Conservation (phyloP, 2,329 filamentous ascomycete species). For the Amesomyces nigricolor region DNA sequence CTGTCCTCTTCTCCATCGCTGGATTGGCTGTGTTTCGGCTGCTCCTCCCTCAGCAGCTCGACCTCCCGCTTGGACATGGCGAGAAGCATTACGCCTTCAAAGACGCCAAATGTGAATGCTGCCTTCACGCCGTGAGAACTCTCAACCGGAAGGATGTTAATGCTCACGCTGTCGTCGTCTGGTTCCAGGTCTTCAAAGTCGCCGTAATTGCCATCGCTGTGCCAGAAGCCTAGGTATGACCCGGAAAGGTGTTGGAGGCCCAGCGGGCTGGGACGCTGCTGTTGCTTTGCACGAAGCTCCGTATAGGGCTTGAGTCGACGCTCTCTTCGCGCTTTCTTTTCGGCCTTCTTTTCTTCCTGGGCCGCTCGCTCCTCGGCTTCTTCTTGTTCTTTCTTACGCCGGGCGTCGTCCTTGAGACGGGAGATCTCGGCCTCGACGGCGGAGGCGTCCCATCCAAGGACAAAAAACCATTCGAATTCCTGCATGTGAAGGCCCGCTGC, state of each 20-base stretch:
- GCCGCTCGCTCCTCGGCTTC: neutral
- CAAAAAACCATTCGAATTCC: neutral
- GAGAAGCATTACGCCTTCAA: conserved; percentile 12
- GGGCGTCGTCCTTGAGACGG: neutral
- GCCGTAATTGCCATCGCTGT: neutral
- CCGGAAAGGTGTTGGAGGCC: neutral
- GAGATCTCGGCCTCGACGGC: neutral
- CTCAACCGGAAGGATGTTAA: conserved; percentile 5
- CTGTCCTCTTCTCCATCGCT: neutral
- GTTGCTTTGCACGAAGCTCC: neutral
- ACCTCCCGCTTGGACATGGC: neutral
- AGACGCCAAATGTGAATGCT: neutral
- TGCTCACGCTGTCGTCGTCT: neutral
- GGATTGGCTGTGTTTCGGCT: neutral
- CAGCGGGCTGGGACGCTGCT: neutral
- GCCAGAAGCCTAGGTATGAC: conserved; percentile 8
- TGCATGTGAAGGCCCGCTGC: neutral
- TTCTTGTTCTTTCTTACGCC: neutral
- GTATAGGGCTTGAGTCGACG: neutral
- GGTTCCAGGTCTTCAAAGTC: neutral
- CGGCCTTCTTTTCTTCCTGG: neutral
- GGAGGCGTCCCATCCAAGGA: conserved; percentile 2
- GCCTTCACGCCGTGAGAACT: conserved; percentile 8
- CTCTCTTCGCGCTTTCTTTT: neutral
- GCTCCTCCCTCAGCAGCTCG: conserved; percentile 3